Evolutionary conservation across 768 basidiomycete species (phyloP).

Genomic region (Tricholoma furcatifolium): DNA sequence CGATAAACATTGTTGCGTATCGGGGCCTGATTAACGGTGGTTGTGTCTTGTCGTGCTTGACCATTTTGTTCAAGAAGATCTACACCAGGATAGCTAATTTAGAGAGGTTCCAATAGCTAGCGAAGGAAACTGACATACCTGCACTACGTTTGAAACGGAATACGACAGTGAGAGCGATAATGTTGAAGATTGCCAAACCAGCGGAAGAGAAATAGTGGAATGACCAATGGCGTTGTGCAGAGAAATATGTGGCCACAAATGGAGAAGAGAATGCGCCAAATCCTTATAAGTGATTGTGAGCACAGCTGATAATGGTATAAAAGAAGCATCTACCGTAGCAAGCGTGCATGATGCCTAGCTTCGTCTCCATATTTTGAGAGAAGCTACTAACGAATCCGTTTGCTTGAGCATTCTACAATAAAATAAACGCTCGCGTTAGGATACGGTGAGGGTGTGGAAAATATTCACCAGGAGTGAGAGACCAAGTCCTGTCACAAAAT

Average conservation of each 20-base stretch:
- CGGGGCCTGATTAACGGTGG: not conserved
- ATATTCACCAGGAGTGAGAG: constrained; percentile 39
- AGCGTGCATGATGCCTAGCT: constrained; percentile 54
- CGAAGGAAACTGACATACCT: constrained; percentile 17
- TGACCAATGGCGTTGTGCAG: constrained; percentile 50
- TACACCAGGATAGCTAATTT: too few species aligned
- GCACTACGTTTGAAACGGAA: constrained; percentile 29
- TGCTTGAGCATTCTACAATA: constrained; percentile 47
- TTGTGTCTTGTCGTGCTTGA: constrained; percentile 27
- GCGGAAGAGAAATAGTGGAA: constrained; percentile 61
- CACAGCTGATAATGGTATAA: too few species aligned
- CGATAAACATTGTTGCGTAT: constrained; percentile 33
- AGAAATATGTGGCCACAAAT: constrained; percentile 65
- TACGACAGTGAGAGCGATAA: constrained; percentile 18
- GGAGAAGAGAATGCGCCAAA: constrained; percentile 57
- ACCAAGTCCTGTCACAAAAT: constrained; percentile 49
- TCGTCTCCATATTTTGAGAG: constrained; percentile 38
- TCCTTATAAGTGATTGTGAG: constrained; percentile 13
- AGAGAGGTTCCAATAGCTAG: too few species aligned
- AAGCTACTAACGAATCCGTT: constrained; percentile 52
- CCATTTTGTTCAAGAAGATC: constrained; percentile 21
- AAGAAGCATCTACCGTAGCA: constrained; percentile 38
- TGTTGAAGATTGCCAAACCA: constrained; percentile 45
- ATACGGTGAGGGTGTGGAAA: not conserved
- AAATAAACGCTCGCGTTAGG: not conserved